Evolutionary conservation across 2,329 filamentous ascomycete genomes (phyloP), one percentile per base, ranked within the genome.

Genomic region (Penicillium thymicola): DNA sequence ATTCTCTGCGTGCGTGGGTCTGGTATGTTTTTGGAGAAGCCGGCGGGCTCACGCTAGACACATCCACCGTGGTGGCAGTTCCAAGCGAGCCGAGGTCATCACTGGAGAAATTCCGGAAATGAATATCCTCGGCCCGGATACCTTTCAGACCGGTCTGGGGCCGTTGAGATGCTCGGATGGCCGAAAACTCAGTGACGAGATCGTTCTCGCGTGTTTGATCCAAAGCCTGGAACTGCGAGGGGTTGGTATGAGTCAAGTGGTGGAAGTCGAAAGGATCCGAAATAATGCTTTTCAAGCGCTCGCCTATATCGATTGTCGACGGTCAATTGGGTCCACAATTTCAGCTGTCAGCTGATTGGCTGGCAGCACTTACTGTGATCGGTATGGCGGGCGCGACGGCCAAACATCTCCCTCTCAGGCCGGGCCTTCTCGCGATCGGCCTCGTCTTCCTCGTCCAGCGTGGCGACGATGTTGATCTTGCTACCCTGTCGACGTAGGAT

Each of bases 181-280:
- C 76, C 54, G 79, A 80, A 67, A 84, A 83, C 59, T 82, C 80
- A 7, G 77, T 78, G 28, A 78, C 78, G 21, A 85, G 72, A 30
- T 83, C 78, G 55, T 78, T 75, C 54, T 81, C 76, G 51, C 79
- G 77, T 13, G 80, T 75, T 34, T 76, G 78, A 38, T 83, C 78
- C 21, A 86, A 70, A 4, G 75, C 74, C 32, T 80, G 76, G 54
- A 85, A 78, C 54, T 86, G 80, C 25, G 79, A 71, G 25, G 80
- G 79, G 54, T 80, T 79, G 28, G 83, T 84, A 65, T 87, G 84
- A 36, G 82, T 83, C 51, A 87, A 70, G 65, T 87, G 85, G 59
- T 86, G 83, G 66, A 87, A 87, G 63, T 85, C 82, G 69, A 85
- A 87, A 1, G 85, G 85, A 55, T 79, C 79, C 0, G 85, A 87